Evolutionary conservation across 208 protist species (phyloP).

Genomic region (Leishmania aethiopica): DNA sequence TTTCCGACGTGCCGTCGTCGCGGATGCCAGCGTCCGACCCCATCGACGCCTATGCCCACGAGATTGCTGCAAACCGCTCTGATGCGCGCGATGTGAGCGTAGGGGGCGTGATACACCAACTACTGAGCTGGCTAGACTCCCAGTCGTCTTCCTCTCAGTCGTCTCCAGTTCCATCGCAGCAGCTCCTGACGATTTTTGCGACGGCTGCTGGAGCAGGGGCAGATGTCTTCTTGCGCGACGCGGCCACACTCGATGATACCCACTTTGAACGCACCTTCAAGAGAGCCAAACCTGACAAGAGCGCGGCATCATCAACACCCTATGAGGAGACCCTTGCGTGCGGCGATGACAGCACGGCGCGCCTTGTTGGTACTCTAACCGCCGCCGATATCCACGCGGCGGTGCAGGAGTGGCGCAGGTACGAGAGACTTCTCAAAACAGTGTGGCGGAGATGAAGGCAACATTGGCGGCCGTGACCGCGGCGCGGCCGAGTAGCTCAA

Average conservation of each 20-base stretch:
- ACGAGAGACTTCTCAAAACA: conserved; percentile 33
- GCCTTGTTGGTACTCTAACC: conserved; percentile 14
- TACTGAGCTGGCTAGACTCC: conserved; percentile 32
- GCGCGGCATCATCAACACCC: neutral
- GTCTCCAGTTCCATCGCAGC: conserved; percentile 2
- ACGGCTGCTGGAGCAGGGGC: conserved; percentile 2
- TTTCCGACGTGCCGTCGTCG: neutral
- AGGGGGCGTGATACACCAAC: conserved; percentile 5
- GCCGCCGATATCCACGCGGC: conserved; percentile 13
- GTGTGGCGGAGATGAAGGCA: conserved; percentile 23
- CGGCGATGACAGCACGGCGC: neutral
- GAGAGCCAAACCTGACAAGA: neutral
- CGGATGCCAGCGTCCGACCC: neutral
- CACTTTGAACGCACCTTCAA: conserved; percentile 3
- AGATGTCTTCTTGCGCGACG: conserved; percentile 17
- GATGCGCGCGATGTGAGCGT: neutral
- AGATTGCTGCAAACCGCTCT: neutral
- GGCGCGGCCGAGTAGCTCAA: conserved; percentile 19
- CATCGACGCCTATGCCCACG: conserved; percentile 7
- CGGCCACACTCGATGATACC: conserved; percentile 4
- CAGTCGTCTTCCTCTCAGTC: neutral
- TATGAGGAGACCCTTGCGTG: neutral
- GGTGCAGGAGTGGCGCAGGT: conserved; percentile 23
- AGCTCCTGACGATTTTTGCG: conserved; percentile 25
- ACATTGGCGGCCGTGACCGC: conserved; percentile 44